Base-by-base conservation (phyloP, 306 rosid genomes). In the Gynostemma pentaphyllum region DNA sequence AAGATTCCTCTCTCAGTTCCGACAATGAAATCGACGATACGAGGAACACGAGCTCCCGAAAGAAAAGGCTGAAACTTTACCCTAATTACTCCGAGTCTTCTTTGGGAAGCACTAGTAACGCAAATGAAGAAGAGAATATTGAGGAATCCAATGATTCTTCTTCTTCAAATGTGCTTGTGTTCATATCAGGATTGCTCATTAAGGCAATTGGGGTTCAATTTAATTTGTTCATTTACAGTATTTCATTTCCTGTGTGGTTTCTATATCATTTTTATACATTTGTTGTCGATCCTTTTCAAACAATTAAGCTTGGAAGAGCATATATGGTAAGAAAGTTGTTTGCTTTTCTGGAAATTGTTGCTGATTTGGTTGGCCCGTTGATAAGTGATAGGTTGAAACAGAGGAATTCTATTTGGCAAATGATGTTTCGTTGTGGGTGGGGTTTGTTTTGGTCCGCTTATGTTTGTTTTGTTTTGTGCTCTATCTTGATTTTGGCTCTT, bases 371-470 rank as follows among this genome's bases (percentile, higher is more conserved):
- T 15, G 67, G 77, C 45, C 84, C 88, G 0, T 49, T 19, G 40
- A 41, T 75, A n/a, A 50, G 19, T 30, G 74, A 72, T 29, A 80
- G 74, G 75, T 68, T 78, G 32, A 70, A 70, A 72, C 86, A 81
- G 41, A 54, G 68, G 45, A 75, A 74, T 2, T 46, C 83, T 53
- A 59, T 81, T 65, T 78, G 82, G 94, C 76, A 80, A 23, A 61
- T 73, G 22, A 85, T 73, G 16, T 70, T 74, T 73, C 75, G 79
- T 3, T 87, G 72, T 16, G 90, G 79, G 32, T 82, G 88, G 94
- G 95, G 97, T 1, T 62, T 87, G 7, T 12, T 90, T 15, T 85
- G 82, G 84, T 74, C 87, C 4, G 55, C 66, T 11, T 91, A 73
- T 68, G 87, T 91, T 49, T 68, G 85, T 68, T 62, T 78, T 49